Conservation (phyloP, 192 early-diverging fungal genomes). For the Gaertneriomyces sp. region DNA sequence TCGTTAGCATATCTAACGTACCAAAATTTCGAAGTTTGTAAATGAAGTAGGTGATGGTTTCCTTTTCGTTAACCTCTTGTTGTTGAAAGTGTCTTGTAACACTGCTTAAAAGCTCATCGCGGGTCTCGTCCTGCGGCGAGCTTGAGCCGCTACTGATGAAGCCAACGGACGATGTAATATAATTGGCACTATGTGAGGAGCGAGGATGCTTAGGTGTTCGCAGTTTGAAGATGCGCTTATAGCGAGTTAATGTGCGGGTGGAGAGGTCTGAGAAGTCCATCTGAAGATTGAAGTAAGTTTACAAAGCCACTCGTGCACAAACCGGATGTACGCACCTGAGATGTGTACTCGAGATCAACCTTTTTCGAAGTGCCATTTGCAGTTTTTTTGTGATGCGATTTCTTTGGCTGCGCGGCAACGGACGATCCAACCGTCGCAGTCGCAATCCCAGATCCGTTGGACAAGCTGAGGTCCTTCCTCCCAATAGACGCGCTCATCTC, state of each 20-base stretch:
- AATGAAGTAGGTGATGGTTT: slow-evolving; percentile 40
- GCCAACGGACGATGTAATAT: not conserved
- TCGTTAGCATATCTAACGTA: slow-evolving; percentile 9
- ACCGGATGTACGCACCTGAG: not conserved
- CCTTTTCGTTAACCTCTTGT: slow-evolving; percentile 45
- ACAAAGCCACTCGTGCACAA: not conserved
- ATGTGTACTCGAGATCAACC: not conserved
- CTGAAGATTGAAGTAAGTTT: slow-evolving; percentile 2
- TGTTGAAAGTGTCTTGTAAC: slow-evolving; percentile 41
- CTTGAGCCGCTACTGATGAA: not conserved
- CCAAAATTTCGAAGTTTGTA: slow-evolving; percentile 41
- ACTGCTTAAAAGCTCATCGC: slow-evolving; percentile 37
- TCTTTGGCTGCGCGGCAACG: too few relatives aligned
- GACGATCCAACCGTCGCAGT: too few relatives aligned
- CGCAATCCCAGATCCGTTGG: too few relatives aligned
- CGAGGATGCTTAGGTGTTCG: not conserved
- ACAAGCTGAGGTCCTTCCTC: too few relatives aligned
- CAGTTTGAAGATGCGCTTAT: slow-evolving; percentile 34
- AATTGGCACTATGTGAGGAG: too few relatives aligned
- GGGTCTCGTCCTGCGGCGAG: slow-evolving; percentile 6
- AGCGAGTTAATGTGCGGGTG: slow-evolving; percentile 24
- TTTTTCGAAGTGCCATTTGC: not conserved
- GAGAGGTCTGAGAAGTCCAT: slow-evolving; percentile 34
- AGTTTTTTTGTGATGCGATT: too few relatives aligned
- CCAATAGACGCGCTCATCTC: too few relatives aligned